A percentile compares a stretch with the other conserved stretches of the same genome.
Evolutionary conservation across 2,329 filamentous ascomycete genomes (phyloP).

Genomic region (Apiospora saccharicola): DNA sequence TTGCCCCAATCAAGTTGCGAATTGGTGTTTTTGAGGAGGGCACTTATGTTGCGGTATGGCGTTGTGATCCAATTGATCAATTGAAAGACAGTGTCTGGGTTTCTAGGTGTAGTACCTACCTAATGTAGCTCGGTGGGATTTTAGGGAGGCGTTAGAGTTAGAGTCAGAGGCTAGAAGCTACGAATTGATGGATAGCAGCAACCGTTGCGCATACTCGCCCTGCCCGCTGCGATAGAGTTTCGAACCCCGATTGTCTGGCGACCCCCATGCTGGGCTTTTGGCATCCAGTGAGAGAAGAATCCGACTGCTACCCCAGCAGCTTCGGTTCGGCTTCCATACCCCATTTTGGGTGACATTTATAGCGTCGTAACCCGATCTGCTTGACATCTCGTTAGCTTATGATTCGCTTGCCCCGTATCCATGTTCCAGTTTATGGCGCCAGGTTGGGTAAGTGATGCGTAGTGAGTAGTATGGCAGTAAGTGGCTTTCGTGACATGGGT

Average conservation of each 20-base stretch:
- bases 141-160: neutral
- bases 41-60: too few relatives aligned
- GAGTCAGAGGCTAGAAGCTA: neutral
- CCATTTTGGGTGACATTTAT: neutral
- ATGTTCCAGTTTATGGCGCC: neutral
- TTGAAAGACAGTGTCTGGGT: neutral
- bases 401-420: neutral
- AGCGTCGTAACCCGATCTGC: neutral
- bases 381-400: neutral
- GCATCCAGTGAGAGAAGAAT: neutral
- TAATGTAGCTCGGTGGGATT: neutral
- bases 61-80: too few relatives aligned
- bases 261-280: neutral
- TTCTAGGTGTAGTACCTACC: neutral
- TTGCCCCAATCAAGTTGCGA: neutral
- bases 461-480: neutral
- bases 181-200: neutral
- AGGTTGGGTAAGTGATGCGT: constrained; percentile 7
- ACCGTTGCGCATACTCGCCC: neutral
- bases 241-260: neutral
- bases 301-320: neutral
- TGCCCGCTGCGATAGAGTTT: neutral
- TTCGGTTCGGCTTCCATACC: neutral
- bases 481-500: neutral
- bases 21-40: too few relatives aligned